Evolutionary conservation across 805 yeast species (phyloP), one percentile per base, ranked within the genome.

Genomic region (Metschnikowia borealis): DNA sequence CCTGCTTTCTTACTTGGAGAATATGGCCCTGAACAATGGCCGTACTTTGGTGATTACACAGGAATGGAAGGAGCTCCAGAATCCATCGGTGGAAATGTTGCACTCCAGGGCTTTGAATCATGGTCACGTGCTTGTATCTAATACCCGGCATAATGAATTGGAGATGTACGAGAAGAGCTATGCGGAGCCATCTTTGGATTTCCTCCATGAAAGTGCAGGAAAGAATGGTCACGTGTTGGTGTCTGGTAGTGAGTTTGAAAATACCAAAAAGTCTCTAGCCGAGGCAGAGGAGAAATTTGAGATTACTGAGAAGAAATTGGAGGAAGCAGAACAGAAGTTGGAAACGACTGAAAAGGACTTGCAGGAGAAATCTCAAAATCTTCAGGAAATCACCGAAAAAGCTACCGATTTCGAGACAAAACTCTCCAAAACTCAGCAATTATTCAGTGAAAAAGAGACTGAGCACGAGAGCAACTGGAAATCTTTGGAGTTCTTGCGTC

Each of bases 1-100:
- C 5, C 47, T 69, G 6, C 29, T 68, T 4, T 42, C 40, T 10
- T 50, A 41, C 32, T 44, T 51, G 34, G 39, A 38, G 26, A 37
- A 20, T 21, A 48, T 39, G 31, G 52, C 52, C 6, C 21, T 14
- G n/a, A 38, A 39, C 7, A 35, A 44, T 6, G 38, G 34, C 8
- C 39, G 31, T 3, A 35, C 36, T 3, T 15, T 51, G 18, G 21
- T 51, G 8, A 7, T 37, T 5, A 23, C 23, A 2, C 17, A 26
- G 6, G 44, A 44, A 3, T 48, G 33, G 5, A n/a, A 44, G 29
- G 11, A 31, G 3, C 26, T 51, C 4, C 20, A 18, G 10, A 20
- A n/a, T 4, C 54, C 54, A 3, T 40, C 48, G 6, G 31, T 48
- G 20, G 49, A 39, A 8, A 26, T 6, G n/a, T 48, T 51, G 31